These are phyloP conservation scores for Earliella scabrosa DNA, from an alignment of 1,284 basidiomycete species.

Conservation along the genomic window DNA sequence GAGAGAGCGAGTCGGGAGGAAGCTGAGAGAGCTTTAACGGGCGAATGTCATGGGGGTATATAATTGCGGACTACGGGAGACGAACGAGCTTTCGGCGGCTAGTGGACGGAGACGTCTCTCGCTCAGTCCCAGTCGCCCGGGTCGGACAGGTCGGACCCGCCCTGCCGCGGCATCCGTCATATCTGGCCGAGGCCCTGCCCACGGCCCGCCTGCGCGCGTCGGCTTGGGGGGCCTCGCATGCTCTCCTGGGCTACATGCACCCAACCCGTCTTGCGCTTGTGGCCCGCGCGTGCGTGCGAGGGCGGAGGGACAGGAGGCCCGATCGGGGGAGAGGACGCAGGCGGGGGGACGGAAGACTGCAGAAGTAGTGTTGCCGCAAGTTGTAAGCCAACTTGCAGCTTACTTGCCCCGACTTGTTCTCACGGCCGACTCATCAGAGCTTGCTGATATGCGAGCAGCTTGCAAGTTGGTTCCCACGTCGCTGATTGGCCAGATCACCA, in stretches of 20 bases:
- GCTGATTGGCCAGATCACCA: too few relatives aligned
- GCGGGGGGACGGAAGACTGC: too few relatives aligned
- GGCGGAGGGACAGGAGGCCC: background rate
- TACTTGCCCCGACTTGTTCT: background rate
- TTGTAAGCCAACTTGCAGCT: background rate
- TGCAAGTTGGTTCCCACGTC: too few relatives aligned
- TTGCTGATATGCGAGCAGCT: too few relatives aligned
- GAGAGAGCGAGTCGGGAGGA: conserved; percentile 1
- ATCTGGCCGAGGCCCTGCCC: background rate
- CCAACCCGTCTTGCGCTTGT: too few relatives aligned
- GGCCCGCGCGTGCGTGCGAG: too few relatives aligned
- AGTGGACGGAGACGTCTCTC: background rate
- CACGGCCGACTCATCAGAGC: too few relatives aligned
- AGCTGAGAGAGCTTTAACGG: conserved; percentile 7
- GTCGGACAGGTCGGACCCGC: too few relatives aligned
- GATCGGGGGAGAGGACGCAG: background rate
- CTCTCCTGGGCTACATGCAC: too few relatives aligned
- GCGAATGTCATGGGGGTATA: conserved; percentile 12
- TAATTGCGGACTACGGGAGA: conserved; percentile 6
- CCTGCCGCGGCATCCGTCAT: conserved; percentile 7
- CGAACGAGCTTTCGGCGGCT: conserved; percentile 1
- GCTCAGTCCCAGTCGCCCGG: conserved; percentile 4
- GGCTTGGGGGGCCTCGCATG: too few relatives aligned
- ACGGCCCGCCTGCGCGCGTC: background rate
- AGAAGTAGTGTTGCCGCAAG: too few relatives aligned